phyloP scores from a whole-genome alignment of 371 early-diverging fungal species.

The Capillidium rhysosporum region DNA sequence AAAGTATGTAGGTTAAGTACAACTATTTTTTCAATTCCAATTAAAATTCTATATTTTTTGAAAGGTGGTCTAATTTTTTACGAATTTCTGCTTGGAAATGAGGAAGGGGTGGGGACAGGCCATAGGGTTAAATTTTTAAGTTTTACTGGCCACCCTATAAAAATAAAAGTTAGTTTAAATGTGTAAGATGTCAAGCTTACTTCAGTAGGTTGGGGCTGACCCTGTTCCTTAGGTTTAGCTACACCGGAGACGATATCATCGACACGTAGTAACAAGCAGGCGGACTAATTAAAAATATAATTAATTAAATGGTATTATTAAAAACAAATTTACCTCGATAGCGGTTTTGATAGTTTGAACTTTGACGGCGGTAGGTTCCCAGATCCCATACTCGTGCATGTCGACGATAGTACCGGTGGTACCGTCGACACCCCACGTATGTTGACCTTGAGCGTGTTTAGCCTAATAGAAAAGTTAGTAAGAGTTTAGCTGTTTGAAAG shows the following conservation, averaged over 20 bases:
- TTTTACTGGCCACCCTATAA: too few species aligned
- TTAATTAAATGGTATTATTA: not conserved
- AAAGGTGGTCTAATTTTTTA: too few species aligned
- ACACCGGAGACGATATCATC: conserved; percentile 95
- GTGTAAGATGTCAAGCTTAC: too few species aligned
- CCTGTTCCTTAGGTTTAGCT: conserved; percentile 22
- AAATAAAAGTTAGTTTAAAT: too few species aligned
- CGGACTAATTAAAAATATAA: conserved; percentile 24
- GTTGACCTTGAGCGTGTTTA: conserved; percentile 77
- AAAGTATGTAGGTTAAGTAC: too few species aligned
- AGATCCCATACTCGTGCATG: conserved; percentile 90
- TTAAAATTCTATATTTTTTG: too few species aligned
- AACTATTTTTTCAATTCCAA: too few species aligned
- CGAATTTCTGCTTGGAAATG: too few species aligned
- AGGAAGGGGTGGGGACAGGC: too few species aligned
- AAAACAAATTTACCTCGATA: conserved; percentile 51
- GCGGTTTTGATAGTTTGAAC: conserved; percentile 98
- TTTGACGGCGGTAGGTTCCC: conserved; percentile 99
- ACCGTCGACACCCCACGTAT: conserved; percentile 94
- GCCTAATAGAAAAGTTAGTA: conserved; percentile 22
- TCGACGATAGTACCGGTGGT: conserved; percentile 87
- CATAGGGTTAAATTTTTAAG: too few species aligned
- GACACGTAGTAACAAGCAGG: conserved; percentile 82
- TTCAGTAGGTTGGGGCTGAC: too few species aligned
- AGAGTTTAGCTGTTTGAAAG: not conserved